Percentiles rank a stretch among this genome's conserved stretches.
Conservation (phyloP, 345 rosid genomes). For the Citrus unshiu region DNA sequence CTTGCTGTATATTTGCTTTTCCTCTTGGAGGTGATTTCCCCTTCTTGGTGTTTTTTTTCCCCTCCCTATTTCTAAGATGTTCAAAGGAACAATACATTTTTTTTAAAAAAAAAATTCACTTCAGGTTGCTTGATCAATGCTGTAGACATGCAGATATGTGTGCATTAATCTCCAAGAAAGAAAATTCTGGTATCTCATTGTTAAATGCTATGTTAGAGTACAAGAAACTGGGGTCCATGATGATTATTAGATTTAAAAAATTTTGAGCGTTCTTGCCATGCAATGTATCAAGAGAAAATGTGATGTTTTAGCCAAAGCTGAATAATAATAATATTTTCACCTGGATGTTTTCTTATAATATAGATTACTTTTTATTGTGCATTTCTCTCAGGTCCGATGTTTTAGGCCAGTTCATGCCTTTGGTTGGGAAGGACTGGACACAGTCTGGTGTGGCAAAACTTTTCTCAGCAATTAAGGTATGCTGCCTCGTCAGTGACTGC, state of each 20-base stretch:
- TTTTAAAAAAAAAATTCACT: not conserved
- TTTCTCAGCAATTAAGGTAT: slow-evolving; percentile 86
- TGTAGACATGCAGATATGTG: not conserved
- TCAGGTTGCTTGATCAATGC: not conserved
- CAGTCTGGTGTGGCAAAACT: slow-evolving; percentile 95
- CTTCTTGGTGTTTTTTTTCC: not conserved
- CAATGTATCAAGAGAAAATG: too few relatives aligned
- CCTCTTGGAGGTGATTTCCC: not conserved
- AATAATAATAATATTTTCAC: not conserved
- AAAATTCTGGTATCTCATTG: too few relatives aligned
- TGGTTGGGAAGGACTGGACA: slow-evolving; percentile 96
- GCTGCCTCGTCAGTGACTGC: not conserved
- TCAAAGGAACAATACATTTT: not conserved
- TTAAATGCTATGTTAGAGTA: too few relatives aligned
- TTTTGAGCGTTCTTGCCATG: too few relatives aligned
- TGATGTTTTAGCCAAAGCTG: not conserved
- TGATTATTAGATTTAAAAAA: too few relatives aligned
- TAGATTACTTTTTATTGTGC: slow-evolving; percentile 9
- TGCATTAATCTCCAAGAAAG: not conserved
- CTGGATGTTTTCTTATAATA: not conserved
- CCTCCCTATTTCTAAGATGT: not conserved
- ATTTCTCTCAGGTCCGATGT: slow-evolving; percentile 81
- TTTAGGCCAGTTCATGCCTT: slow-evolving; percentile 94
- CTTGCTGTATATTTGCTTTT: not conserved
- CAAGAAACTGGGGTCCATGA: too few relatives aligned